A percentile compares a stretch with the other conserved stretches of the same genome.
Evolutionary conservation across 2,329 filamentous ascomycete species (phyloP).

Genomic region (Amauroascus verrucosus): DNA sequence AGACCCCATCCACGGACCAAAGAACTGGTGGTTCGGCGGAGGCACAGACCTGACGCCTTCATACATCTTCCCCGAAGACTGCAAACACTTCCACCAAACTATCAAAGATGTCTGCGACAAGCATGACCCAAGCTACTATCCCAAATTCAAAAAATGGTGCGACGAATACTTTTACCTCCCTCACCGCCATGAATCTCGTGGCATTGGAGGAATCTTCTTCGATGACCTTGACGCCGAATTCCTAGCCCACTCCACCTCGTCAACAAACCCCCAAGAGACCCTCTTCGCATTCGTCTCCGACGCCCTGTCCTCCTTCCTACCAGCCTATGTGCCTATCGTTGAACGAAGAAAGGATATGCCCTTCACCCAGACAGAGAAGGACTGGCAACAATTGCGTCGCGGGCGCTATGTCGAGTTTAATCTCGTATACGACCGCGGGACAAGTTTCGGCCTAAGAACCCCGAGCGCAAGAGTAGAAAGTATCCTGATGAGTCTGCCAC

Average conservation of each 20-base stretch:
- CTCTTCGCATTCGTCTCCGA: conserved; percentile 83
- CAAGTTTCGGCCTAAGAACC: conserved; percentile 85
- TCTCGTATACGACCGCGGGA: conserved; percentile 90
- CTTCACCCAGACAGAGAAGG: conserved; percentile 74
- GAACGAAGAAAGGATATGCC: conserved; percentile 84
- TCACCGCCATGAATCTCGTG: conserved; percentile 76
- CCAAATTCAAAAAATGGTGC: conserved; percentile 95
- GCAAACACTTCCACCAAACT: conserved; percentile 88
- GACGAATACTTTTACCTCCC: conserved; percentile 95
- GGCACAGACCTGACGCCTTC: conserved; percentile 86
- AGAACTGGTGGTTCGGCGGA: conserved; percentile 93
- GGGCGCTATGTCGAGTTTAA: conserved; percentile 99
- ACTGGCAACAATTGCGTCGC: conserved; percentile 89
- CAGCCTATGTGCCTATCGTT: conserved; percentile 82
- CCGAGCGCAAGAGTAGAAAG: conserved; percentile 88
- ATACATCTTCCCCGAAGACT: conserved; percentile 95
- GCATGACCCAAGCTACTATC: conserved; percentile 86
- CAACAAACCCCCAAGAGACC: conserved; percentile 76
- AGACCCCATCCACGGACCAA: conserved; percentile 56
- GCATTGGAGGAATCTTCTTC: conserved; percentile 95
- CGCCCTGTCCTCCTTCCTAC: conserved; percentile 75
- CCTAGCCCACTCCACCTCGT: conserved; percentile 33
- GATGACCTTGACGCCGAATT: conserved; percentile 71
- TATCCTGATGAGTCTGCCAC: conserved; percentile 90
- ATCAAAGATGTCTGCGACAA: conserved; percentile 89